phyloP scores from a whole-genome alignment of 176 grass and related monocot genomes.

The Musa acuminata region DNA sequence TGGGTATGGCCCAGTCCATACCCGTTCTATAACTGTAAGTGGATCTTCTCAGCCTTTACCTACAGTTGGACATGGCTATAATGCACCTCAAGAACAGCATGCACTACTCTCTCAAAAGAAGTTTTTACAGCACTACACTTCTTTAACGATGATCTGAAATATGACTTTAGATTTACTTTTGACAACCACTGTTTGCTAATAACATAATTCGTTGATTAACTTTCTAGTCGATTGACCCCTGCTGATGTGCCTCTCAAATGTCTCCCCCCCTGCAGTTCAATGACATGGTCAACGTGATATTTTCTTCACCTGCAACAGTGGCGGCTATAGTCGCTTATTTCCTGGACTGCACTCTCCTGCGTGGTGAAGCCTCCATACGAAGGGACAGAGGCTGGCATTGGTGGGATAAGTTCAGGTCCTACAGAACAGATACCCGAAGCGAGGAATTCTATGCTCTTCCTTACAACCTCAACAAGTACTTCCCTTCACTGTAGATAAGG shows the following conservation, averaged over 20 bases:
- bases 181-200: too few species aligned
- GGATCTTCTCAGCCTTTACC: background rate
- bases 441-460: constrained; percentile 91
- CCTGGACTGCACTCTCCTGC: constrained; percentile 57
- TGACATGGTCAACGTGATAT: constrained; percentile 82
- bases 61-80: too few species aligned
- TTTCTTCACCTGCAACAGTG: constrained; percentile 79
- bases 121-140: too few species aligned
- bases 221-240: constrained; percentile 5
- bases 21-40: constrained; percentile 48
- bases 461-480: constrained; percentile 77
- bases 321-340: constrained; percentile 74
- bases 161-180: too few species aligned
- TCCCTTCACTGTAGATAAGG: constrained; percentile 55
- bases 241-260: constrained; percentile 1
- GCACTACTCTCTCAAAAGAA: too few species aligned
- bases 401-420: constrained; percentile 73
- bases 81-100: too few species aligned
- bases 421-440: constrained; percentile 42
- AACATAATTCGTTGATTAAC: background rate
- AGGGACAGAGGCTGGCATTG: constrained; percentile 73
- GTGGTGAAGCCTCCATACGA: constrained; percentile 38
- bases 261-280: constrained; percentile 60
- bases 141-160: too few species aligned
- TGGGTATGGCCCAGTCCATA: constrained; percentile 64